Evolutionary conservation across 345 rosid genomes (phyloP).

Genomic region (Populus pruinosa): DNA sequence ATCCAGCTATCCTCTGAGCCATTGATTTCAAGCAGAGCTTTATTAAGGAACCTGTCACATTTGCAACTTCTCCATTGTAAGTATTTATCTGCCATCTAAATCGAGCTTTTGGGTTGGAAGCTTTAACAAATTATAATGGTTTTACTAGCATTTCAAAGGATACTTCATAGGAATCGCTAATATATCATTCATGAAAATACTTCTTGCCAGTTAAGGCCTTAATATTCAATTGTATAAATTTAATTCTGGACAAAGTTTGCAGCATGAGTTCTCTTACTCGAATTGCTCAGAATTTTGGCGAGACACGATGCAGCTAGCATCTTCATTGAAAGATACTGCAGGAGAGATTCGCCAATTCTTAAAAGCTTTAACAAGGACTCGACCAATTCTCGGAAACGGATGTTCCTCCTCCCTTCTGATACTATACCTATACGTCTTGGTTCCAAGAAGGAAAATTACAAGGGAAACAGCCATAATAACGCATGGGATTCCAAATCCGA

Average conservation of each 20-base stretch:
- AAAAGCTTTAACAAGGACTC: background rate
- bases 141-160: no score
- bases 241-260: background rate
- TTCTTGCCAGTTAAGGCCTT: background rate
- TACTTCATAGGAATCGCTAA: no score
- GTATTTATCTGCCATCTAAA: no score
- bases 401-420: background rate
- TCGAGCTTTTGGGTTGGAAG: no score
- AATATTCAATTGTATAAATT: background rate
- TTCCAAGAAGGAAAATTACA: slow-evolving; percentile 5
- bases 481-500: slow-evolving; percentile 31
- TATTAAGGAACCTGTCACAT: background rate
- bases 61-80: no score
- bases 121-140: no score
- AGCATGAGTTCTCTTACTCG: slow-evolving; percentile 16
- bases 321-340: background rate
- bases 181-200: background rate
- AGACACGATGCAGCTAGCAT: background rate
- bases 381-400: slow-evolving; percentile 2
- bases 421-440: slow-evolving; percentile 3
- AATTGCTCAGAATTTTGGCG: slow-evolving; percentile 7
- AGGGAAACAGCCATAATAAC: slow-evolving; percentile 15
- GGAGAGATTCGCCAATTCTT: slow-evolving; percentile 5
- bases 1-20: background rate
- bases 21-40: background rate